A percentile compares a stretch with the other conserved stretches of the same genome.
Evolutionary conservation across 371 early-diverging fungal genomes (phyloP).

Genomic region (Rhizomucor pusillus): DNA sequence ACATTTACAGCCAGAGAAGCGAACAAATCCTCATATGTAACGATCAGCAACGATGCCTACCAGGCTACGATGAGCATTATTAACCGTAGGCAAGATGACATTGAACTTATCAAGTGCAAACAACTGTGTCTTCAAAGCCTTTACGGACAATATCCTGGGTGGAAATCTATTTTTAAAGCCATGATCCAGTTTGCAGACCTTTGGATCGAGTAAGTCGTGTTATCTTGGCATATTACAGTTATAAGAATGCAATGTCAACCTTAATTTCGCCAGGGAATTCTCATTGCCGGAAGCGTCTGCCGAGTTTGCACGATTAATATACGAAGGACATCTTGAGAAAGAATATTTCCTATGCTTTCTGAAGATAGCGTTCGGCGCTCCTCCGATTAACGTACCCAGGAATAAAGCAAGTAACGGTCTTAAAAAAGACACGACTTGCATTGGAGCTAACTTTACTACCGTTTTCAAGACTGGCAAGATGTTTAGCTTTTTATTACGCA

Average conservation of each 20-base stretch:
- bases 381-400: background rate
- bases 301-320: conserved; percentile 13
- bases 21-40: background rate
- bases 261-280: conserved; percentile 14
- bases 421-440: no score
- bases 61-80: no score
- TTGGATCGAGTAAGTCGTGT: conserved; percentile 25
- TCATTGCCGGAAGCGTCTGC: conserved; percentile 4
- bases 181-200: conserved; percentile 33
- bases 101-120: conserved; percentile 6
- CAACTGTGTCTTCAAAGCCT: conserved; percentile 16
- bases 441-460: background rate
- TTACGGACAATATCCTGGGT: conserved; percentile 9
- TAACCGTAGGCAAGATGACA: background rate
- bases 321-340: conserved; percentile 8
- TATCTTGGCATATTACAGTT: background rate
- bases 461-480: no score
- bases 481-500: conserved; percentile 1
- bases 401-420: background rate
- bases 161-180: conserved; percentile 22
- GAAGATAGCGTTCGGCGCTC: background rate
- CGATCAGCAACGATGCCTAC: background rate
- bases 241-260: background rate
- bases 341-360: conserved; percentile 6
- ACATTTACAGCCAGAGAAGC: conserved; percentile 7